These are phyloP conservation scores for Rhinocladiella mackenziei DNA, from an alignment of 2,329 filamentous ascomycete genomes.

Conservation along the genomic window DNA sequence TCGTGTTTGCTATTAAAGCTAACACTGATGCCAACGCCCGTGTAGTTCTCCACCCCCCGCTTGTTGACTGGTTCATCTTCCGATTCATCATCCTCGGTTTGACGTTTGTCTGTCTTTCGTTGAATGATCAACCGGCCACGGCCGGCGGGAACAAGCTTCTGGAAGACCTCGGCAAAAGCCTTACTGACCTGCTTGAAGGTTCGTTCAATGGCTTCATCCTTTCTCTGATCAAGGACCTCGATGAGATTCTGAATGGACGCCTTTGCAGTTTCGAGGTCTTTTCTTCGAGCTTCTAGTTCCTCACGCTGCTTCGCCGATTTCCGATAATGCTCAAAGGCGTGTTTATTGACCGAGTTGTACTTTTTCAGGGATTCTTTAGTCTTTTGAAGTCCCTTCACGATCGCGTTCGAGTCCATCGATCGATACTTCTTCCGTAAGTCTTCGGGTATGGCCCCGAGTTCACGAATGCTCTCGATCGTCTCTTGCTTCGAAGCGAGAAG, in stretches of 20 bases:
- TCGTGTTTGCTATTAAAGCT: conserved; percentile 99
- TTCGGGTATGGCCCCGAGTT: conserved; percentile 87
- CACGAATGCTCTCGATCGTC: conserved; percentile 82
- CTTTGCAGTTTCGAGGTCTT: conserved; percentile 82
- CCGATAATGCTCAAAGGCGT: conserved; percentile 98
- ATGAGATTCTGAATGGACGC: conserved; percentile 88
- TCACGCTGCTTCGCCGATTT: conserved; percentile 93
- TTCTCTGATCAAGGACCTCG: conserved; percentile 84
- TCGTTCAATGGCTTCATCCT: conserved; percentile 96
- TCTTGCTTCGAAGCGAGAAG: conserved; percentile 73
- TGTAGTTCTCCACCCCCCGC: conserved; percentile 81
- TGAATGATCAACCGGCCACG: conserved; percentile 91
- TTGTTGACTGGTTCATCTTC: conserved; percentile 56
- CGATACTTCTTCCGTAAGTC: conserved; percentile 91
- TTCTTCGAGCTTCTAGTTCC: conserved; percentile 74
- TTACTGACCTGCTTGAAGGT: conserved; percentile 97
- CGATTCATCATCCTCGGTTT: conserved; percentile 59
- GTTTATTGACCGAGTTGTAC: conserved; percentile 85
- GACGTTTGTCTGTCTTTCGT: conserved; percentile 71
- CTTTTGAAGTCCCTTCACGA: conserved; percentile 73
- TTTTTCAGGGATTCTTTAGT: conserved; percentile 92
- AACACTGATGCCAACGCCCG: conserved; percentile 91
- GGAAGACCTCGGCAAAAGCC: conserved; percentile 89
- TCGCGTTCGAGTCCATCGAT: conserved; percentile 71
- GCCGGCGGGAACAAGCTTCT: conserved; percentile 89